These are phyloP conservation scores for Triglochin maritima DNA, from an alignment of 106 monocot species.

Conservation along the genomic window DNA sequence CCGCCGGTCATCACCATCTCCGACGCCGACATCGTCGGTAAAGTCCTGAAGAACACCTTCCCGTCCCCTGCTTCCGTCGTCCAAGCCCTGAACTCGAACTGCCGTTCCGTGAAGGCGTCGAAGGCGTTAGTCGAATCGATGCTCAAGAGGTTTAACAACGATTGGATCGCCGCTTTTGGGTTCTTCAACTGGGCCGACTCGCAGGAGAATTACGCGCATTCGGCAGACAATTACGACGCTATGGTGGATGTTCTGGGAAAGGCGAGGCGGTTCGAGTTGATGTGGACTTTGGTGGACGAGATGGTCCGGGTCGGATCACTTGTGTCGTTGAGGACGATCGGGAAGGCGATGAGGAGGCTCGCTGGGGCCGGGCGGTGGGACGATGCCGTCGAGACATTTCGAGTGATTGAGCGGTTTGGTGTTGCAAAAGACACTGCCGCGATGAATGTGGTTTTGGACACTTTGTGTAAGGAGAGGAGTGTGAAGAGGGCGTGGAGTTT, in stretches of 20 bases:
- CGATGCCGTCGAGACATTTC: constrained; percentile 49
- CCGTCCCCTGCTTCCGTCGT: constrained; percentile 42
- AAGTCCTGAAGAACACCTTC: constrained; percentile 32
- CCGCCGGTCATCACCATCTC: constrained; percentile 8
- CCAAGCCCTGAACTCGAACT: constrained; percentile 13
- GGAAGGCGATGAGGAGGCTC: constrained; percentile 77
- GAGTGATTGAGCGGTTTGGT: constrained; percentile 50
- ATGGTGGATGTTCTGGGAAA: constrained; percentile 93
- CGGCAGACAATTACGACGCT: constrained; percentile 41
- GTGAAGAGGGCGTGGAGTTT: constrained; percentile 50
- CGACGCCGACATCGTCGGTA: constrained; percentile 28
- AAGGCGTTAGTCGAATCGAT: constrained; percentile 32
- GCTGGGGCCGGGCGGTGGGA: constrained; percentile 62
- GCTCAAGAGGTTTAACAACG: constrained; percentile 52
- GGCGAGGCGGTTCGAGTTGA: constrained; percentile 60
- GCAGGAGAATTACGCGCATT: constrained; percentile 31
- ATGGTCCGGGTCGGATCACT: constrained; percentile 44
- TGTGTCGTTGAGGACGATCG: constrained; percentile 53
- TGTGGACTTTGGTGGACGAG: constrained; percentile 61
- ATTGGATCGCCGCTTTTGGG: constrained; percentile 68
- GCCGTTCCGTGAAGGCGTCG: constrained; percentile 32
- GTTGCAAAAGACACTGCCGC: constrained; percentile 47
- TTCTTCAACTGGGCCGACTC: constrained; percentile 78
- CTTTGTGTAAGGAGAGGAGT: constrained; percentile 86
- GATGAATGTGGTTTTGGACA: constrained; percentile 67